A percentile compares a stretch with the other conserved stretches of the same genome.
Conservation (phyloP, 345 rosid species). For the Eucalyptus cladocalyx region DNA sequence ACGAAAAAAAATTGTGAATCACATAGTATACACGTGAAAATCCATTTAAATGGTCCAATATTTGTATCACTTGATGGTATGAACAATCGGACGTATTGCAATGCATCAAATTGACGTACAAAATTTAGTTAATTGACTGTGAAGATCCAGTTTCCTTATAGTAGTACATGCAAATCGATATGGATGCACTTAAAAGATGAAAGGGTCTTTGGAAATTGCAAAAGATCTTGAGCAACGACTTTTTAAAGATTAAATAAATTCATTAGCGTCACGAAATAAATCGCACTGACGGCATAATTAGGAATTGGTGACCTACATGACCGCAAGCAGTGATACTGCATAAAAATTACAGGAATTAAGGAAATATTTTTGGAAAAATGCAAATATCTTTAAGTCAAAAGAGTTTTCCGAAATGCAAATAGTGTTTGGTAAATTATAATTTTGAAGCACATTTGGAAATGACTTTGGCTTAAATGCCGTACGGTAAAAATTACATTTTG, state of each 20-base stretch:
- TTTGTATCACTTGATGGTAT: neutral
- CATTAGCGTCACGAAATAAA: fast-evolving
- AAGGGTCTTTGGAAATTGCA: neutral
- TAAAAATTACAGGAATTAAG: neutral
- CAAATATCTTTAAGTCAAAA: too few relatives aligned
- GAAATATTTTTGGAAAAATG: too few relatives aligned
- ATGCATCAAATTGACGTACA: neutral
- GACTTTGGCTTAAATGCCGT: too few relatives aligned
- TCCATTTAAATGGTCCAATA: neutral
- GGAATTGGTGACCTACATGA: neutral
- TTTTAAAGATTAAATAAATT: neutral
- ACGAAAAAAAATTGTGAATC: neutral
- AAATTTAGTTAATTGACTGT: neutral
- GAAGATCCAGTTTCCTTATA: neutral
- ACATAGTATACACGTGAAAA: neutral
- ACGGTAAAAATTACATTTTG: too few relatives aligned
- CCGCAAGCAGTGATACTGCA: neutral
- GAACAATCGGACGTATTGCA: neutral
- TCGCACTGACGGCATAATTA: neutral
- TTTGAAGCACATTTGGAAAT: too few relatives aligned
- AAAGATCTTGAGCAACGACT: neutral
- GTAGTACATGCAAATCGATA: neutral
- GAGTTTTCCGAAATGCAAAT: too few relatives aligned
- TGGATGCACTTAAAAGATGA: neutral
- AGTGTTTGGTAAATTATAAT: too few relatives aligned